phyloP scores from a whole-genome alignment of 1,284 basidiomycete genomes.

The Phellopilus nigrolimitatus region DNA sequence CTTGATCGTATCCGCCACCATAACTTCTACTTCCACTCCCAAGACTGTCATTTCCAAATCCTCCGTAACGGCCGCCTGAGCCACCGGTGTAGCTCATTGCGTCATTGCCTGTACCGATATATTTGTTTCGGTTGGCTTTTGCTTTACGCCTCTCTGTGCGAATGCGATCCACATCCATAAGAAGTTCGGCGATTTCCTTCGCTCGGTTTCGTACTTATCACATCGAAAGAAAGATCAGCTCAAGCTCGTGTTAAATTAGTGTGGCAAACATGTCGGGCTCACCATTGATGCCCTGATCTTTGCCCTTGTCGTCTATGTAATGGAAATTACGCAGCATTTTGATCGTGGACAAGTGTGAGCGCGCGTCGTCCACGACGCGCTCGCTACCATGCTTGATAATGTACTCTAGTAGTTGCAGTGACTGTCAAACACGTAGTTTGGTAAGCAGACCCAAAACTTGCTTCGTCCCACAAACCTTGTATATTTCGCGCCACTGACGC shows the following conservation, averaged over 20 bases:
- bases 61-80: conserved; percentile 66
- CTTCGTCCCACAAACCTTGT: conserved; percentile 63
- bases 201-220: conserved; percentile 86
- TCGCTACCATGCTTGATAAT: conserved; percentile 98
- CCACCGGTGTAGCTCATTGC: conserved; percentile 55
- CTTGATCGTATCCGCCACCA: conserved; percentile 29
- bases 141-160: conserved; percentile 89
- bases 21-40: conserved; percentile 42
- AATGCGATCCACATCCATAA: conserved; percentile 90
- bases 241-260: neutral
- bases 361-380: conserved; percentile 95
- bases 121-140: conserved; percentile 90
- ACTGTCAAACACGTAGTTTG: conserved; percentile 38
- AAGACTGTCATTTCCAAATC: conserved; percentile 72
- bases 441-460: neutral
- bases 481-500: conserved; percentile 97
- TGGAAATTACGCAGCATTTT: conserved; percentile 99
- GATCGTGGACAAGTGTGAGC: conserved; percentile 90
- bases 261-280: conserved; percentile 26
- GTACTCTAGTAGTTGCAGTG: conserved; percentile 93
- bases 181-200: conserved; percentile 84
- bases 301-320: conserved; percentile 98
- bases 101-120: conserved; percentile 82
- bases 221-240: neutral
- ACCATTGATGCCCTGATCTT: conserved; percentile 99